Evolutionary conservation across 352 stramenopile species (phyloP).

Genomic region (Pythium sp.): DNA sequence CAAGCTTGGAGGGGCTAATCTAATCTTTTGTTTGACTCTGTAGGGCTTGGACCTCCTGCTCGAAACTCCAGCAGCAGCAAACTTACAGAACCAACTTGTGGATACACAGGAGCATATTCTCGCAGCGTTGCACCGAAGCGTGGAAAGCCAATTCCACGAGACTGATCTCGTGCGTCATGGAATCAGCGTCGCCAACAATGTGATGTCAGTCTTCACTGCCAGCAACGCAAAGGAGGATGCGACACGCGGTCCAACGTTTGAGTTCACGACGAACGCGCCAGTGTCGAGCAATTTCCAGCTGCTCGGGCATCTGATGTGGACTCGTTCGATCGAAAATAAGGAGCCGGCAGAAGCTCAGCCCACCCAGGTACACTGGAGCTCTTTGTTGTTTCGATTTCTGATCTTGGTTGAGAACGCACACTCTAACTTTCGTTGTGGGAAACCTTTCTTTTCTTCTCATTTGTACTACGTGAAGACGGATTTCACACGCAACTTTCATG

Average conservation of each 20-base stretch:
- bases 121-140: not conserved
- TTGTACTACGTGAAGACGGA: not conserved
- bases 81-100: not conserved
- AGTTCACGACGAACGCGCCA: constrained; percentile 11
- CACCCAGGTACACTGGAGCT: too few relatives aligned
- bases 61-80: not conserved
- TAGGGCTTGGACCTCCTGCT: not conserved
- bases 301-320: not conserved
- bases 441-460: not conserved
- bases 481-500: not conserved
- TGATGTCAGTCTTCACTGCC: not conserved
- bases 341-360: too few relatives aligned
- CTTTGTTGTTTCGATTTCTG: too few relatives aligned
- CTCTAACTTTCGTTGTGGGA: not conserved
- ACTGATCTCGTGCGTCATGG: not conserved
- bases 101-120: not conserved
- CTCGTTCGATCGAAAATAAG: too few relatives aligned
- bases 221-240: constrained; percentile 6
- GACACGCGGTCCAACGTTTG: constrained; percentile 6
- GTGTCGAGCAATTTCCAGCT: not conserved
- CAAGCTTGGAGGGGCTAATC: too few relatives aligned
- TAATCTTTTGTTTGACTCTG: not conserved
- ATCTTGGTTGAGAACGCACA: too few relatives aligned
- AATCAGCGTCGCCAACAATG: not conserved
- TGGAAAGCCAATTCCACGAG: not conserved